A percentile compares a stretch with the other conserved stretches of the same genome.
Evolutionary conservation across 2,329 filamentous ascomycete species (phyloP).

Genomic region (Biscogniauxia marginata): DNA sequence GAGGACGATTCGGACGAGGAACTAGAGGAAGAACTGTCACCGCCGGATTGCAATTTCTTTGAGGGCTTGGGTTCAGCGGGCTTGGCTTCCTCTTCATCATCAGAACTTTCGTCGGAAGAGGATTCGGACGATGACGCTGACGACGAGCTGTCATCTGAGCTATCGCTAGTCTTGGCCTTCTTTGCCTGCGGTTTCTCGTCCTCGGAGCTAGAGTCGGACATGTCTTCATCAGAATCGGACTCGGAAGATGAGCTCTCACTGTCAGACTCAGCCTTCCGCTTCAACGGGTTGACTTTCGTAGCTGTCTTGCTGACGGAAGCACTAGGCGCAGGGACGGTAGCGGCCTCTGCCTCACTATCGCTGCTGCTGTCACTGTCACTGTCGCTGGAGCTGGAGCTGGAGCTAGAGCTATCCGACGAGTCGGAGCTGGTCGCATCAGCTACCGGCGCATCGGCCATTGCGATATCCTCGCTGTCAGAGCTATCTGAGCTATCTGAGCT

Average conservation of each 20-base stretch:
- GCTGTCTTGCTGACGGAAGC: constrained; percentile 28
- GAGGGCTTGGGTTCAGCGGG: constrained; percentile 17
- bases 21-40: constrained; percentile 25
- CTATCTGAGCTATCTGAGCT: constrained; percentile 29
- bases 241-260: constrained; percentile 40
- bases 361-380: constrained; percentile 34
- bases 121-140: constrained; percentile 34
- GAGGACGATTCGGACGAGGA: too few species aligned
- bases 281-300: constrained; percentile 44
- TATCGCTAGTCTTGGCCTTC: constrained; percentile 43
- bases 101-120: constrained; percentile 27
- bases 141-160: constrained; percentile 36
- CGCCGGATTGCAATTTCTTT: constrained; percentile 32
- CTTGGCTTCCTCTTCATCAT: constrained; percentile 24
- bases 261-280: constrained; percentile 51
- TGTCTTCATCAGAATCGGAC: constrained; percentile 40
- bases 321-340: constrained; percentile 18
- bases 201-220: constrained; percentile 36
- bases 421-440: constrained; percentile 27
- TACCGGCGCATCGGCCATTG: constrained; percentile 46
- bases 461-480: constrained; percentile 40
- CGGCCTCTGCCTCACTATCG: constrained; percentile 33
- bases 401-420: constrained; percentile 33
- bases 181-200: constrained; percentile 44
- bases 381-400: constrained; percentile 34